Percentiles rank a stretch among this genome's conserved stretches.
Evolutionary conservation across 371 early-diverging fungal genomes (phyloP).

Genomic region (Chytridiales sp.): DNA sequence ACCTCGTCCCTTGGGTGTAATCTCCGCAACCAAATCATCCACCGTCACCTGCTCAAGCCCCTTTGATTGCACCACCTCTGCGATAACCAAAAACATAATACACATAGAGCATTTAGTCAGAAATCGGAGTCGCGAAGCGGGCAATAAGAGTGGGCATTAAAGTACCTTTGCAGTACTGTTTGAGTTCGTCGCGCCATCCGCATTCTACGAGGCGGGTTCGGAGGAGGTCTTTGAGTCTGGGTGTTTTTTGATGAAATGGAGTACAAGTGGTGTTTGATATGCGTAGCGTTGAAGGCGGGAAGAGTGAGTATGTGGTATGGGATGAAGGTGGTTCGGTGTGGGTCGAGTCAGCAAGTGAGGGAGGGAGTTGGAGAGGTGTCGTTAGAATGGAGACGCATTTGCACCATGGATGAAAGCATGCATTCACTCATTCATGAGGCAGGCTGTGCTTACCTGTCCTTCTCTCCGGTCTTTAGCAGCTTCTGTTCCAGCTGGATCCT

Average conservation of each 20-base stretch:
- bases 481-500: slow-evolving; percentile 33
- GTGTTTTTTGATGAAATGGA: background rate
- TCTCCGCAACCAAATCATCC: slow-evolving; percentile 38
- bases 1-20: slow-evolving; percentile 42
- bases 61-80: slow-evolving; percentile 35
- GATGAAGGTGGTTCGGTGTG: too few relatives aligned
- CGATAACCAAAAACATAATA: background rate
- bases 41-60: slow-evolving; percentile 34
- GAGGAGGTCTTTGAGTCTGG: slow-evolving; percentile 39
- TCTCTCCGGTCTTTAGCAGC: slow-evolving; percentile 37
- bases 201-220: slow-evolving; percentile 34
- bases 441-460: slow-evolving; percentile 44
- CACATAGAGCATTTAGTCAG: background rate
- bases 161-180: slow-evolving; percentile 36
- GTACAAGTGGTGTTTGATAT: background rate
- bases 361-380: too few relatives aligned
- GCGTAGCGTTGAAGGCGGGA: background rate
- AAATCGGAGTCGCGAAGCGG: too few relatives aligned
- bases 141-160: slow-evolving; percentile 2
- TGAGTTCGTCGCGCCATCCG: slow-evolving; percentile 44
- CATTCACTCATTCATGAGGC: too few relatives aligned
- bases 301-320: too few relatives aligned
- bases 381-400: too few relatives aligned
- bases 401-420: too few relatives aligned
- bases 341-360: too few relatives aligned